These are phyloP conservation scores for Fraxinus floribunda DNA, from an alignment of 305 asterid species.

Conservation along the genomic window DNA sequence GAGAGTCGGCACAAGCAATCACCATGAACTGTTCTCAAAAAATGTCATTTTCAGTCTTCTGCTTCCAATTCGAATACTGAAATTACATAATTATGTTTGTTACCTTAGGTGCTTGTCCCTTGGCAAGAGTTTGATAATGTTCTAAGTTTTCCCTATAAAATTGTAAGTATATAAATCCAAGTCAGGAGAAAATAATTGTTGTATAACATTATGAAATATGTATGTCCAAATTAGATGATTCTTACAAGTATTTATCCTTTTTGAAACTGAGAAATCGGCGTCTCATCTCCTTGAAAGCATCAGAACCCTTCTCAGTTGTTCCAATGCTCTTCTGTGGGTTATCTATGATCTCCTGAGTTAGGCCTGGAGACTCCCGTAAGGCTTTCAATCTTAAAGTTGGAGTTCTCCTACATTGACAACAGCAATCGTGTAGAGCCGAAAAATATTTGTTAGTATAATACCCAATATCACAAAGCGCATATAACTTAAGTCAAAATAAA, in stretches of 20 bases:
- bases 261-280: slow-evolving; percentile 78
- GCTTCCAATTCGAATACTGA: background rate
- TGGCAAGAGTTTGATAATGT: slow-evolving; percentile 63
- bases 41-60: slow-evolving; percentile 29
- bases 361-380: slow-evolving; percentile 44
- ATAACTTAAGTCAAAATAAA: slow-evolving; percentile 25
- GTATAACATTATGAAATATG: slow-evolving; percentile 4
- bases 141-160: slow-evolving; percentile 63
- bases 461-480: background rate
- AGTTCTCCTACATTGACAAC: slow-evolving; percentile 36
- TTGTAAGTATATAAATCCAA: slow-evolving; percentile 4
- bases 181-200: slow-evolving; percentile 11
- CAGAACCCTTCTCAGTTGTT: slow-evolving; percentile 32
- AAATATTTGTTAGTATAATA: slow-evolving; percentile 23
- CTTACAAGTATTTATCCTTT: slow-evolving; percentile 76
- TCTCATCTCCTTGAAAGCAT: slow-evolving; percentile 66
- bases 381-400: slow-evolving; percentile 53
- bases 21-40: slow-evolving; percentile 84
- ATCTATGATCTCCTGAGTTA: slow-evolving; percentile 44
- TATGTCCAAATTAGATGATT: background rate
- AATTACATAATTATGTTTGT: slow-evolving; percentile 4
- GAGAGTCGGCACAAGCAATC: slow-evolving; percentile 95
- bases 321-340: slow-evolving; percentile 35
- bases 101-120: slow-evolving; percentile 85
- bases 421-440: slow-evolving; percentile 23